phyloP scores from a whole-genome alignment of 2,329 filamentous ascomycete species.

The Colletotrichum echinochloae region DNA sequence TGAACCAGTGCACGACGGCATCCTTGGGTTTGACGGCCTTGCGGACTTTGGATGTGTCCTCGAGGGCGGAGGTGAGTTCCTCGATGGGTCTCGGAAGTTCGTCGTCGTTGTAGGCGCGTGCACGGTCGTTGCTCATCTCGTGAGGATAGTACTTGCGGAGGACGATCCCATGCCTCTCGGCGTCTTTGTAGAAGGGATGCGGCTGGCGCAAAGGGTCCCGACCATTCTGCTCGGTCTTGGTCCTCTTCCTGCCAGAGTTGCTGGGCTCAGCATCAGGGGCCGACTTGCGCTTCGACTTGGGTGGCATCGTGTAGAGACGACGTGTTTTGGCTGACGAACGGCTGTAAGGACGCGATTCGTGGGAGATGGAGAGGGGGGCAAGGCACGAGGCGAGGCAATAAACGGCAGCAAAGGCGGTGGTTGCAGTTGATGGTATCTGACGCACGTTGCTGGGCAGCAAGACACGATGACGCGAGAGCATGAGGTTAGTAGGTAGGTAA shows the following conservation, averaged over 20 bases:
- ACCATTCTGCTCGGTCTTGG: slow-evolving; percentile 46
- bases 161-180: slow-evolving; percentile 71
- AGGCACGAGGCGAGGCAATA: background rate
- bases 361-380: background rate
- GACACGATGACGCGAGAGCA: slow-evolving; percentile 33
- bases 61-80: slow-evolving; percentile 69
- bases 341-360: background rate
- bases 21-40: slow-evolving; percentile 64
- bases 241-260: slow-evolving; percentile 47
- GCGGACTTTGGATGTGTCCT: slow-evolving; percentile 68
- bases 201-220: slow-evolving; percentile 55
- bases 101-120: slow-evolving; percentile 77
- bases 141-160: slow-evolving; percentile 83
- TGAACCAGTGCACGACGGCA: slow-evolving; percentile 91
- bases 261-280: slow-evolving; percentile 42
- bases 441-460: slow-evolving; percentile 16
- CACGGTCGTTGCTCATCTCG: slow-evolving; percentile 87
- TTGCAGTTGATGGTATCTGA: slow-evolving; percentile 1
- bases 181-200: slow-evolving; percentile 59
- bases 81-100: slow-evolving; percentile 80
- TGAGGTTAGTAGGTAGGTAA: background rate
- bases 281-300: slow-evolving; percentile 47
- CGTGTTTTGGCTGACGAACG: background rate
- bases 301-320: slow-evolving; percentile 45
- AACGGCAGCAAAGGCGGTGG: background rate